Evolutionary conservation across 768 basidiomycete species (phyloP), one percentile per base, ranked within the genome.

Genomic region (Terana coerulea): DNA sequence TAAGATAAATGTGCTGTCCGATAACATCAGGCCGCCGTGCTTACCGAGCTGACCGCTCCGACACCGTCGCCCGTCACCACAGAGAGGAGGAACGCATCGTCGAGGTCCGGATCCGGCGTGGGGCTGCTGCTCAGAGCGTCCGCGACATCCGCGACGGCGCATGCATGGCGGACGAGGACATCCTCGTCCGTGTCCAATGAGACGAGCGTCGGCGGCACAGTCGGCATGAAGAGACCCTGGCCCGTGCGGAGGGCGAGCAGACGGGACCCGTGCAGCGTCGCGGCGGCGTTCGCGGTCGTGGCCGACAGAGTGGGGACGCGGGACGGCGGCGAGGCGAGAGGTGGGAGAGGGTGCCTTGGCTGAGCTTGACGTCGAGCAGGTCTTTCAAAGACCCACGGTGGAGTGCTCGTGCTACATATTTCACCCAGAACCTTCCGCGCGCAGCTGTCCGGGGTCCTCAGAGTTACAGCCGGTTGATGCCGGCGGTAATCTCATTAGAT

Each of bases 31-130:
- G 11, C 22, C 4, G 31, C 9, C 28, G 40, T 25, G 47, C 61
- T 21, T 29, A 64, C 62, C 35, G 52, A 44, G 8, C 57, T 58
- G 29, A 64, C 52, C 21, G 51, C 51, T 12, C 49, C 49, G 12
- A 63, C 57, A 19, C 45, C 51, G 37, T 59, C 56, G 29, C 59
- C 59, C 15, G 50, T 54, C 33, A 59, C 56, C 6, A 53, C 54
- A 1, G 63, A 51, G 14, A 66, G 48, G 35, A 66, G 56, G 12
- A 63, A 29, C 24, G 57, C 30, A 25, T 64, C 63, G 57, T 64
- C 65, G 28, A 54, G 34, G 36, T 66, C 65, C 1, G 65, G 63
- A 33, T 66, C 65, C 9, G 65, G 65, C 7, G 65, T 66, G 5
- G 65, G 64, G 45, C 59, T 34, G 52, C 21, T 30, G 28, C 26